Percentiles rank a stretch among this genome's conserved stretches.
phyloP scores from a whole-genome alignment of 495 filamentous ascomycete genomes.

The Tuber borchii region DNA sequence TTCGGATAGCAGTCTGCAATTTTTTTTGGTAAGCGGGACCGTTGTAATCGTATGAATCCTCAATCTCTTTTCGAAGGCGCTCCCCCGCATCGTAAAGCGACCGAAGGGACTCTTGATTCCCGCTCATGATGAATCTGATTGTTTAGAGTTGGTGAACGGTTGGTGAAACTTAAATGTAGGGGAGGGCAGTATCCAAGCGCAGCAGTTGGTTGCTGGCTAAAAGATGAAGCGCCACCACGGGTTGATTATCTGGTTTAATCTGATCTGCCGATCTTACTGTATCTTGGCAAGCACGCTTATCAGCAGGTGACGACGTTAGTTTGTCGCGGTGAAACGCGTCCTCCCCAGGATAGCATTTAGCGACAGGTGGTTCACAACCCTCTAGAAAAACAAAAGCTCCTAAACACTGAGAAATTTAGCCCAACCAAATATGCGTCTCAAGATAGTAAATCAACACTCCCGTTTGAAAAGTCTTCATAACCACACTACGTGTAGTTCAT shows the following conservation, averaged over 20 bases:
- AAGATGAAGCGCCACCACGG: not conserved
- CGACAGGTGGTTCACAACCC: not conserved
- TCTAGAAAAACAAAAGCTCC: not conserved
- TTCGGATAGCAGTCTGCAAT: conserved; percentile 57
- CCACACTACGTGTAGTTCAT: no score
- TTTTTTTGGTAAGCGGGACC: conserved; percentile 63
- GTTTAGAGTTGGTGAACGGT: not conserved
- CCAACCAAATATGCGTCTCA: not conserved
- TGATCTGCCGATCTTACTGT: conserved; percentile 20
- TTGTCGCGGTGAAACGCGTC: conserved; percentile 1
- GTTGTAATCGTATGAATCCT: conserved; percentile 47
- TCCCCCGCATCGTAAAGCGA: conserved; percentile 28
- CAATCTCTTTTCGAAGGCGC: conserved; percentile 23
- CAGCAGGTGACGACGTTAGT: not conserved
- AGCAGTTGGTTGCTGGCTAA: not conserved
- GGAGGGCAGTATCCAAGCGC: not conserved
- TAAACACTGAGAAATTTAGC: not conserved
- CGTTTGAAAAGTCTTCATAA: no score
- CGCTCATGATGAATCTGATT: conserved; percentile 14
- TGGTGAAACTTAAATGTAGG: not conserved
- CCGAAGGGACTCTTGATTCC: conserved; percentile 28
- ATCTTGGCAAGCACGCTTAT: not conserved
- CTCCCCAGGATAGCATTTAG: not conserved
- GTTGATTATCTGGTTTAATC: conserved; percentile 22
- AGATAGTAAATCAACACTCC: not conserved